A percentile compares a stretch with the other conserved stretches of the same genome.
Conservation (phyloP, 768 basidiomycete genomes). For the Tricholoma sp. region DNA sequence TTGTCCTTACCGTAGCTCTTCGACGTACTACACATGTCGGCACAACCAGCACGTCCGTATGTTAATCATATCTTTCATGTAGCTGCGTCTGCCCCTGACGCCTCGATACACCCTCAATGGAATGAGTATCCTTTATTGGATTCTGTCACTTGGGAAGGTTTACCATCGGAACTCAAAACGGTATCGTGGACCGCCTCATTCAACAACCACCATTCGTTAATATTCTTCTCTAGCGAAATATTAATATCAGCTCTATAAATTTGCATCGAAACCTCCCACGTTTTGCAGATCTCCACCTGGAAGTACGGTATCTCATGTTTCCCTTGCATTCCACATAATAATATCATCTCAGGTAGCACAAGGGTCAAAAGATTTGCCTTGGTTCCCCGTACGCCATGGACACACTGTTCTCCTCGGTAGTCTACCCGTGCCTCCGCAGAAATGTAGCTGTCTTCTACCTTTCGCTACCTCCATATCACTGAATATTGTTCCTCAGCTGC, state of each 20-base stretch:
- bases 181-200: conserved; percentile 24
- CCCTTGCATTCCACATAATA: neutral
- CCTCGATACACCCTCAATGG: conserved; percentile 45
- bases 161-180: conserved; percentile 60
- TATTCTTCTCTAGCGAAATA: conserved; percentile 43
- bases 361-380: conserved; percentile 36
- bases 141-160: conserved; percentile 50
- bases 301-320: conserved; percentile 29
- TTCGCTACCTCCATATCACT: neutral
- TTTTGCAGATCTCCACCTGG: conserved; percentile 46
- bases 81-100: conserved; percentile 52
- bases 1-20: conserved; percentile 28
- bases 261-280: conserved; percentile 37
- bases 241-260: conserved; percentile 49
- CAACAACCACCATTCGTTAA: neutral
- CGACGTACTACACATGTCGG: conserved; percentile 28
- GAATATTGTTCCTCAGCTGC: conserved; percentile 15
- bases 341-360: conserved; percentile 27
- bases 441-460: conserved; percentile 9
- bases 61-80: conserved; percentile 56
- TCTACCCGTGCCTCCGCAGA: conserved; percentile 34
- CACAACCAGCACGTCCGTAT: conserved; percentile 13
- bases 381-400: conserved; percentile 47
- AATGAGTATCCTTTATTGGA: conserved; percentile 48
- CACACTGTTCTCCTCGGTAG: conserved; percentile 47